Conservation (phyloP, 306 rosid genomes). For the Styphnolobium japonicum region DNA sequence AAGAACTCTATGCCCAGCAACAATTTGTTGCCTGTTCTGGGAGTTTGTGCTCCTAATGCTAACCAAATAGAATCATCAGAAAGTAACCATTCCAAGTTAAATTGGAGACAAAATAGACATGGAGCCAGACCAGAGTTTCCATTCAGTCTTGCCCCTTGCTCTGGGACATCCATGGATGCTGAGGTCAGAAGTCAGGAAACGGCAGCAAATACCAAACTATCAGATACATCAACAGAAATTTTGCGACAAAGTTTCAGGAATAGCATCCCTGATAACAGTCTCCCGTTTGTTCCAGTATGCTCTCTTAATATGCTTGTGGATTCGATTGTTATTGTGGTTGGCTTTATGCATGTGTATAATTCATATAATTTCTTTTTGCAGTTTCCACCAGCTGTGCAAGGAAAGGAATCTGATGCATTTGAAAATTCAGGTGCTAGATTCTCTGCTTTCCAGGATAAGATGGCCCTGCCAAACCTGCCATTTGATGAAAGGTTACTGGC, state of each 20-base stretch:
- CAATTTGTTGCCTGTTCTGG: constrained; percentile 82
- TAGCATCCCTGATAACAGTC: constrained; percentile 51
- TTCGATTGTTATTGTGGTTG: constrained; percentile 6
- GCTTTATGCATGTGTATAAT: constrained; percentile 25
- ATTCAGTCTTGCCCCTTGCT: constrained; percentile 74
- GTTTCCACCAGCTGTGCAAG: constrained; percentile 53
- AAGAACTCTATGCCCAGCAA: constrained; percentile 42
- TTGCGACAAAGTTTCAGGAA: constrained; percentile 56
- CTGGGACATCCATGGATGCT: constrained; percentile 54
- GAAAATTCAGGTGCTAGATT: constrained; percentile 51
- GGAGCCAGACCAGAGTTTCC: constrained; percentile 91
- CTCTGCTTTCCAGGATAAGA: constrained; percentile 71
- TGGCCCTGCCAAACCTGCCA: constrained; percentile 70
- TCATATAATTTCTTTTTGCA: constrained; percentile 25
- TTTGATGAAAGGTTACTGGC: constrained; percentile 80
- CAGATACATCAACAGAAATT: constrained; percentile 50
- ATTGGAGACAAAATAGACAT: constrained; percentile 55
- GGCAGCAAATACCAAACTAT: constrained; percentile 43
- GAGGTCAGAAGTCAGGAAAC: constrained; percentile 54
- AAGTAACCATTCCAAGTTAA: constrained; percentile 57
- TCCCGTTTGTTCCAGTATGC: constrained; percentile 65
- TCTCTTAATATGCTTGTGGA: constrained; percentile 16
- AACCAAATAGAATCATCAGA: constrained; percentile 62
- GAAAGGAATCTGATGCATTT: constrained; percentile 45
- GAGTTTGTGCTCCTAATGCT: constrained; percentile 93